Percentiles rank a stretch among this genome's conserved stretches.
Evolutionary conservation across 1,284 basidiomycete species (phyloP).

Genomic region (Cutaneotrichosporon curvatum): DNA sequence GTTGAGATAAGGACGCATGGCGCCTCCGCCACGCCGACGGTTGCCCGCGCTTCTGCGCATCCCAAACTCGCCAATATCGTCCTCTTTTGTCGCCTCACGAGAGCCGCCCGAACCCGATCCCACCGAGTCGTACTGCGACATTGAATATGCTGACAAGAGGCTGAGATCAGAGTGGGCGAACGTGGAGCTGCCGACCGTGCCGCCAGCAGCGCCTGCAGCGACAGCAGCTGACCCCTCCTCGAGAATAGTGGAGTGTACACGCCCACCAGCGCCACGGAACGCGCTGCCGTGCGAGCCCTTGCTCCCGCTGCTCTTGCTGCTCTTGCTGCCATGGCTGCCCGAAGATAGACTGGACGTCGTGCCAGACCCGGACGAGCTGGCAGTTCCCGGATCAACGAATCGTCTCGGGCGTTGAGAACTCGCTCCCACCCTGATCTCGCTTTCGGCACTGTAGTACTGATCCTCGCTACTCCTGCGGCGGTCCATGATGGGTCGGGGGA

Average conservation of each 20-base stretch:
- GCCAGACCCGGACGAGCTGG: conserved; percentile 4
- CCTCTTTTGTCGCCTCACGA: background rate
- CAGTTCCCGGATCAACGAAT: background rate
- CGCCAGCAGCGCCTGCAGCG: background rate
- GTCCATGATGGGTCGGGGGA: conserved; percentile 4
- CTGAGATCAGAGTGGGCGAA: background rate
- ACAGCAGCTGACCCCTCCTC: conserved; percentile 7
- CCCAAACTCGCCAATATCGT: conserved; percentile 13
- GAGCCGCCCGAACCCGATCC: conserved; percentile 3
- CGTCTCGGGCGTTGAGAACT: background rate
- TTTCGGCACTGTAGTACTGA: conserved; percentile 9
- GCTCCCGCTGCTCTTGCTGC: conserved; percentile 6
- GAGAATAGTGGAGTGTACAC: conserved; percentile 6
- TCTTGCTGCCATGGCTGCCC: background rate
- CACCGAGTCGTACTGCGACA: conserved; percentile 10
- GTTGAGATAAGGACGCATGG: background rate
- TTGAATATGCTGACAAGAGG: background rate
- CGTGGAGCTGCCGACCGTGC: no score
- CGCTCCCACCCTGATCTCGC: background rate
- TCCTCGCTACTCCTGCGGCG: background rate
- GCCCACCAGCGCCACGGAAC: conserved; percentile 5
- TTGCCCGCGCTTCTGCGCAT: background rate
- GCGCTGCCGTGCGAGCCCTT: conserved; percentile 4
- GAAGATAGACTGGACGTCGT: conserved; percentile 2
- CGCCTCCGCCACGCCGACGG: background rate